Percentiles rank a stretch among this genome's conserved stretches.
phyloP scores from a whole-genome alignment of 2,329 filamentous ascomycete species.

The Beauveria pseudobassiana region DNA sequence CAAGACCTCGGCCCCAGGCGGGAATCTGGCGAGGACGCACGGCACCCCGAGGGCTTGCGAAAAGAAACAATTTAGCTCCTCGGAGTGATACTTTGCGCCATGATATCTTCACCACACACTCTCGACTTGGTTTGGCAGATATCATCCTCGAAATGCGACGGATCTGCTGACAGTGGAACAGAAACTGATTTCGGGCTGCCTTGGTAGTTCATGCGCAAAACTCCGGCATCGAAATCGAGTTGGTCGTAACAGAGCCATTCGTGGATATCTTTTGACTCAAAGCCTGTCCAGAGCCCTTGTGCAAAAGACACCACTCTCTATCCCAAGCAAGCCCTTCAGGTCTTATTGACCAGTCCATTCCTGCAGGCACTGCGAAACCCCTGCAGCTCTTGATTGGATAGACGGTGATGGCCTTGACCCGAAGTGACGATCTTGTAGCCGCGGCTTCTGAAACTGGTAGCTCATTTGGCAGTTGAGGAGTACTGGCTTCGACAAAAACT shows the following conservation, averaged over 20 bases:
- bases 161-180: slow-evolving; percentile 62
- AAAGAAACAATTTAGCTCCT: slow-evolving; percentile 67
- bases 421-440: slow-evolving; percentile 13
- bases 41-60: slow-evolving; percentile 65
- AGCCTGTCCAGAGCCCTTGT: slow-evolving; percentile 74
- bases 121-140: slow-evolving; percentile 46
- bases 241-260: slow-evolving; percentile 79
- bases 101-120: slow-evolving; percentile 77
- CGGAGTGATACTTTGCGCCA: slow-evolving; percentile 61
- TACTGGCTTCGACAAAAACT: slow-evolving; percentile 43
- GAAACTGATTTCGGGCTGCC: slow-evolving; percentile 29
- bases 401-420: slow-evolving; percentile 59
- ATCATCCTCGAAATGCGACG: slow-evolving; percentile 42
- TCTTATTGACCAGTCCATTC: slow-evolving; percentile 64
- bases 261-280: slow-evolving; percentile 76
- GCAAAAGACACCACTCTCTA: slow-evolving; percentile 90
- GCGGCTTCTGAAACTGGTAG: background rate
- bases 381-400: slow-evolving; percentile 96
- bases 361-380: slow-evolving; percentile 61
- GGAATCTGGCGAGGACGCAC: slow-evolving; percentile 79
- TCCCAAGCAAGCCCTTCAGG: slow-evolving; percentile 88
- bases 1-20: slow-evolving; percentile 54
- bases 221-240: slow-evolving; percentile 56
- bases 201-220: slow-evolving; percentile 53
- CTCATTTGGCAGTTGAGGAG: background rate